phyloP scores from a whole-genome alignment of 1,139 yeast genomes.

The Nakaseomyces bracarensis region DNA sequence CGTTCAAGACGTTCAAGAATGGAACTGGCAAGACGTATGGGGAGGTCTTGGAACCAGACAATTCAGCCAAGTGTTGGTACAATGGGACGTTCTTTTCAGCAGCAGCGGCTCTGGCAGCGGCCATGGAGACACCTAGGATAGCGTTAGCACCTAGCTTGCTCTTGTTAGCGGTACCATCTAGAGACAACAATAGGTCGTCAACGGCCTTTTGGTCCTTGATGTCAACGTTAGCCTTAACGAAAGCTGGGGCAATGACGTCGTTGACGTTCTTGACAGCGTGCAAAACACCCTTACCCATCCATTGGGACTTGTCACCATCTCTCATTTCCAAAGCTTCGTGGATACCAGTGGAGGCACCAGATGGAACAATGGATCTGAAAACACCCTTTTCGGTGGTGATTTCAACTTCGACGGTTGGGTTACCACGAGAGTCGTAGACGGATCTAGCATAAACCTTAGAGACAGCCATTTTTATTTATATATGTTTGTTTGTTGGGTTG shows the following conservation, averaged over 20 bases:
- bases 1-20: constrained; percentile 94
- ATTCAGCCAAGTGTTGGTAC: constrained; percentile 73
- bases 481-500: constrained; percentile 13
- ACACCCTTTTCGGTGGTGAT: constrained; percentile 75
- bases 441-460: constrained; percentile 77
- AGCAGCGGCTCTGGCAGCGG: constrained; percentile 92
- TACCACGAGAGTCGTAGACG: constrained; percentile 97
- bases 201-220: constrained; percentile 70
- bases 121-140: constrained; percentile 87
- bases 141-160: constrained; percentile 94
- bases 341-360: constrained; percentile 94
- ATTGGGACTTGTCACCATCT: constrained; percentile 86
- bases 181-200: constrained; percentile 66
- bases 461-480: constrained; percentile 39
- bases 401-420: constrained; percentile 96
- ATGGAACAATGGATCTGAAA: constrained; percentile 91
- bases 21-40: constrained; percentile 91
- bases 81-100: constrained; percentile 82
- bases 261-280: constrained; percentile 91
- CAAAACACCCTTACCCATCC: constrained; percentile 93
- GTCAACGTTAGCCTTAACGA: constrained; percentile 63
- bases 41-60: constrained; percentile 50
- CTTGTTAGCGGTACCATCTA: constrained; percentile 94
- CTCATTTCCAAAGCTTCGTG: constrained; percentile 94
- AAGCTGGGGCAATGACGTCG: constrained; percentile 80